Evolutionary conservation across 192 early-diverging fungal species (phyloP), one percentile per base, ranked within the genome.

Genomic region (Entomortierella beljakovae): DNA sequence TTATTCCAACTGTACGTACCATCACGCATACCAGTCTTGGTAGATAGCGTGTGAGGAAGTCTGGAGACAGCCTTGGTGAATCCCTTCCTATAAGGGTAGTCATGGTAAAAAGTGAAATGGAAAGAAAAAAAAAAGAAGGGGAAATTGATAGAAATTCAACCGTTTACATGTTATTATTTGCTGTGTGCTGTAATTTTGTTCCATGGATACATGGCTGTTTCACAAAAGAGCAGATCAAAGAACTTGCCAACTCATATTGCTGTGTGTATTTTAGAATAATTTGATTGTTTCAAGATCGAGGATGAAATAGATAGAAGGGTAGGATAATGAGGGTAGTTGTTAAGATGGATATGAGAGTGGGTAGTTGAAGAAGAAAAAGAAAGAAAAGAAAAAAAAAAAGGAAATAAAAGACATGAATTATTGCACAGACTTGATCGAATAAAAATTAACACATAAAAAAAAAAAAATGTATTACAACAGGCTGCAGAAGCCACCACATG

Each of bases 31-130:
- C 75, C 75, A 9, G 75, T 79, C 51, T 70, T 79, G 46, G 75
- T 70, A 8, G 75, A 69, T 23, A 79, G 32, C 1, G 75, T 70
- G 40, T 79, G 75, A 5, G 75, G 75, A 37, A 79, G 62, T 29
- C 75, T 53, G 6, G 55, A 79, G 16, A 79, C 75, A 18, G 75
- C 75, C 68, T 79, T 79, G 20, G 75, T 79, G 51, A 79, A 79
- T 65, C 75, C 75, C 31, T 79, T 79, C 75, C 75, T 77, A 53
- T 50, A 32, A 48, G 1, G 20, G 11, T 5, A 46, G 37, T 38
- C 6, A 8, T 38, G 37, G 37, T 38, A 38, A 43, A 43, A 43
- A 8, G 42, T 11, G 42, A 43, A 18, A 43, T 8, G 18, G 42
- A 43, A 18, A 43, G 42, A 43, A 18, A 18, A 11, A 43, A 43